These are phyloP conservation scores for Wickerhamomyces bovis DNA, from an alignment of 805 yeast species.

Conservation along the genomic window DNA sequence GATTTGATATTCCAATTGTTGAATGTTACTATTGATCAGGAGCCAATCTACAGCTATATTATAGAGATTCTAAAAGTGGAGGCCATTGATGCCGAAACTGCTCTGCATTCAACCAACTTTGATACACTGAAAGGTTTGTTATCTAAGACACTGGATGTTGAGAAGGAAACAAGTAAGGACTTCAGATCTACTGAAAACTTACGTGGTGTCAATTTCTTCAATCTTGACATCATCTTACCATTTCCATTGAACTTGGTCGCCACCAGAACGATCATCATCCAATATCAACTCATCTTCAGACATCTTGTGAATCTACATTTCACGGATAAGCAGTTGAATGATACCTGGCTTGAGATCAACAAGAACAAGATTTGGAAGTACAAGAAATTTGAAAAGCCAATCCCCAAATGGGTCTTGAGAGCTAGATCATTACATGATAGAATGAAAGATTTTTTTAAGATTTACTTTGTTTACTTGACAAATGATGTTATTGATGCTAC, in stretches of 20 bases:
- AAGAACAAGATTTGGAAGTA: conserved; percentile 64
- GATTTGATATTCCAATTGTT: conserved; percentile 25
- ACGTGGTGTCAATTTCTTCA: conserved; percentile 45
- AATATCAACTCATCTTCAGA: conserved; percentile 77
- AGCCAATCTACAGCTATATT: conserved; percentile 35
- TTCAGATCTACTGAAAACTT: conserved; percentile 27
- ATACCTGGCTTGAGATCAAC: conserved; percentile 67
- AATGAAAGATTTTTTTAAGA: conserved; percentile 47
- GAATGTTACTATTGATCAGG: conserved; percentile 35
- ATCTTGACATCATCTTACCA: conserved; percentile 60
- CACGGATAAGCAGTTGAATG: conserved; percentile 51
- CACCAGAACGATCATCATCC: conserved; percentile 61
- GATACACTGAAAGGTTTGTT: conserved; percentile 39
- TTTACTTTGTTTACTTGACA: conserved; percentile 49
- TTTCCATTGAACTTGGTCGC: conserved; percentile 81
- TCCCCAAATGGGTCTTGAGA: conserved; percentile 48
- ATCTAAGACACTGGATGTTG: conserved; percentile 31
- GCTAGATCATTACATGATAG: conserved; percentile 48
- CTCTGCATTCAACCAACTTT: conserved; percentile 39
- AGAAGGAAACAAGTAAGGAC: conserved; percentile 9
- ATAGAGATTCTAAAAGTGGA: conserved; percentile 46
- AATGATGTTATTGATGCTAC: conserved; percentile 54
- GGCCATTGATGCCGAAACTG: conserved; percentile 48
- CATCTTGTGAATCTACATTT: conserved; percentile 59
- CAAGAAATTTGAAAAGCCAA: conserved; percentile 33